Percentiles rank a stretch among this genome's conserved stretches.
Conservation (phyloP, 805 yeast species). For the Candida arabinofermentans region DNA sequence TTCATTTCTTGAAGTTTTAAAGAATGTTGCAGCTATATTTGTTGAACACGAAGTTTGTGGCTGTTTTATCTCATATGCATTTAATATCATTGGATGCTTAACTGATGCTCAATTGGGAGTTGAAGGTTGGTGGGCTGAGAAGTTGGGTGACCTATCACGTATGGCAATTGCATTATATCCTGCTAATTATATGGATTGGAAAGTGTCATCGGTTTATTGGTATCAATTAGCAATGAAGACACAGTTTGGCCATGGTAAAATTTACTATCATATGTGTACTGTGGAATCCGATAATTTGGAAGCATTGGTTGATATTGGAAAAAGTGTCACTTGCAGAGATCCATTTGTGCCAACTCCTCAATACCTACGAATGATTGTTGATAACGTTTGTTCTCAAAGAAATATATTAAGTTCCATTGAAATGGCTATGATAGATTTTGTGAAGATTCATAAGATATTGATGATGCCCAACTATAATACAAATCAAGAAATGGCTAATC, state of each 20-base stretch:
- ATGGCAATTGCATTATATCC: constrained; percentile 86
- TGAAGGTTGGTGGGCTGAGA: constrained; percentile 80
- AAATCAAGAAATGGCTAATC: constrained; percentile 50
- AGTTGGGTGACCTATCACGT: constrained; percentile 78
- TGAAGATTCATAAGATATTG: constrained; percentile 65
- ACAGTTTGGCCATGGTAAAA: constrained; percentile 79
- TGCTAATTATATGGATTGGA: constrained; percentile 82
- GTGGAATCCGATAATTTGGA: constrained; percentile 75
- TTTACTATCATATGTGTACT: constrained; percentile 83
- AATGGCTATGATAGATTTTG: constrained; percentile 56
- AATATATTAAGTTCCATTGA: constrained; percentile 56
- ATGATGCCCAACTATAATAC: constrained; percentile 54
- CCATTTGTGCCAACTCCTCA: constrained; percentile 83
- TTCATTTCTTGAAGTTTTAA: constrained; percentile 71
- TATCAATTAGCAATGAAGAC: constrained; percentile 68
- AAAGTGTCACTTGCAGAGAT: constrained; percentile 73
- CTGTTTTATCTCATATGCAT: constrained; percentile 70
- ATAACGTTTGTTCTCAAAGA: constrained; percentile 66
- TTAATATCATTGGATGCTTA: constrained; percentile 51
- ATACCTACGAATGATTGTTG: constrained; percentile 72
- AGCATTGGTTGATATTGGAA: constrained; percentile 76
- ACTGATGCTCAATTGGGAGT: constrained; percentile 53
- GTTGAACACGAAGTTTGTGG: constrained; percentile 72
- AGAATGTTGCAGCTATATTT: constrained; percentile 67
- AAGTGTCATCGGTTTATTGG: constrained; percentile 79